Evolutionary conservation across 495 filamentous ascomycete genomes (phyloP).

Genomic region (Xanthoparmelia taractica): DNA sequence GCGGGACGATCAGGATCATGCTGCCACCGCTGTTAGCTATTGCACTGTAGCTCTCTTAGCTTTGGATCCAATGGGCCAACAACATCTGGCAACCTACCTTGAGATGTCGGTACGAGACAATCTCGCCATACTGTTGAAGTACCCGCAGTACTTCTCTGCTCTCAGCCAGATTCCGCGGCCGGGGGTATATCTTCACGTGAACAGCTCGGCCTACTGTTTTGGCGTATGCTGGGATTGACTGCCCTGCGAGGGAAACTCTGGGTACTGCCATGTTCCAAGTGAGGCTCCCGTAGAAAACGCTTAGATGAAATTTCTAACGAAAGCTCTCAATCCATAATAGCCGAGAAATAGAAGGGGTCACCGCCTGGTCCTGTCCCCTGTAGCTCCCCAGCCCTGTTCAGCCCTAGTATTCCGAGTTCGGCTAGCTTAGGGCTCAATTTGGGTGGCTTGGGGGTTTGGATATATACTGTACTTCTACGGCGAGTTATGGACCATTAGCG

Average conservation of each 20-base stretch:
- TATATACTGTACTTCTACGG: too few species aligned
- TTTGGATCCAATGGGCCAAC: neutral
- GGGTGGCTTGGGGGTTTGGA: too few species aligned
- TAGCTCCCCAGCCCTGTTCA: too few species aligned
- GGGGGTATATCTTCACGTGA: conserved; percentile 57
- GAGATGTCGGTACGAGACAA: conserved; percentile 66
- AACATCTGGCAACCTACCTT: conserved; percentile 39
- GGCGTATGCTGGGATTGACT: conserved; percentile 16
- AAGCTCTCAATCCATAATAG: too few species aligned
- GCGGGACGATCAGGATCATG: conserved; percentile 33
- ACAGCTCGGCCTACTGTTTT: conserved; percentile 32
- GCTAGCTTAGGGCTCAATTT: too few species aligned
- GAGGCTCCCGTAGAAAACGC: too few species aligned
- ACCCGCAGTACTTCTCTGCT: conserved; percentile 62
- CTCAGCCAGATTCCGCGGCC: conserved; percentile 57
- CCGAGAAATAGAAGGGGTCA: too few species aligned
- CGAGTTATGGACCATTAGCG: too few species aligned
- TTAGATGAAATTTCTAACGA: too few species aligned
- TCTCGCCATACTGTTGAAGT: conserved; percentile 67
- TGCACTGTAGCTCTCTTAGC: conserved; percentile 3
- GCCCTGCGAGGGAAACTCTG: conserved; percentile 1
- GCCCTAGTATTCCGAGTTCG: too few species aligned
- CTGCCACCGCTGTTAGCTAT: conserved; percentile 22
- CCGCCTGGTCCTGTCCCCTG: too few species aligned
- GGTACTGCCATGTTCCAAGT: conserved; percentile 4